Percentiles rank a stretch among this genome's conserved stretches.
phyloP scores from a whole-genome alignment of 2,329 filamentous ascomycete species.

The Exophiala xenobiotica region DNA sequence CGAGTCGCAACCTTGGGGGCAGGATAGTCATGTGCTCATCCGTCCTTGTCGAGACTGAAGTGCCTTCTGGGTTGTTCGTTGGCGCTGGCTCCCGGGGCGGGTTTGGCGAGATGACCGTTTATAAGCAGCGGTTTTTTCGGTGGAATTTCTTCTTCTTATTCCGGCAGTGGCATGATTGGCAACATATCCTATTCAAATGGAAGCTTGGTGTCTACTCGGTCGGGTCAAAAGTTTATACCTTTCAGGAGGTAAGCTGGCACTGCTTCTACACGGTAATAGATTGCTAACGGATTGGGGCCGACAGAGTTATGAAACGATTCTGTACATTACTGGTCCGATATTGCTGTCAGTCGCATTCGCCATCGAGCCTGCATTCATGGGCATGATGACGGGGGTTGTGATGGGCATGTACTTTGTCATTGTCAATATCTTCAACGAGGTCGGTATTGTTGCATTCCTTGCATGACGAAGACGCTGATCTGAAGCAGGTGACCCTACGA shows the following conservation, averaged over 20 bases:
- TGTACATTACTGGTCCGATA: slow-evolving; percentile 49
- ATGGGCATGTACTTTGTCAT: slow-evolving; percentile 46
- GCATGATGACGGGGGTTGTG: slow-evolving; percentile 41
- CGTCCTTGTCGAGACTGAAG: slow-evolving; percentile 54
- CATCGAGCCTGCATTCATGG: slow-evolving; percentile 43
- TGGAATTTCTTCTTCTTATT: slow-evolving; percentile 57
- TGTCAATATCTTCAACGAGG: slow-evolving; percentile 49
- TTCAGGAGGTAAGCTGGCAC: slow-evolving; percentile 41
- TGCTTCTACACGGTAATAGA: neutral
- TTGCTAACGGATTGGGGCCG: slow-evolving; percentile 35
- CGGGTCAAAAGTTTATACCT: slow-evolving; percentile 51
- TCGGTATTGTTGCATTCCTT: slow-evolving; percentile 28
- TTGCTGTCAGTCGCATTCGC: slow-evolving; percentile 48
- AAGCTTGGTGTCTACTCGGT: slow-evolving; percentile 51
- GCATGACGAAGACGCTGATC: neutral
- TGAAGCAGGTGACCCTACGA: slow-evolving; percentile 4
- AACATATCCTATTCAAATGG: slow-evolving; percentile 50
- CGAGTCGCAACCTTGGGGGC: slow-evolving; percentile 45
- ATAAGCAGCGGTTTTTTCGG: slow-evolving; percentile 50
- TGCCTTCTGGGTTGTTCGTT: slow-evolving; percentile 46
- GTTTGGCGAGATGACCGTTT: slow-evolving; percentile 56
- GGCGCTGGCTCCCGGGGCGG: slow-evolving; percentile 45
- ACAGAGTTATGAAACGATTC: slow-evolving; percentile 43
- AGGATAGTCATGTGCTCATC: slow-evolving; percentile 51
- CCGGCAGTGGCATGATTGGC: slow-evolving; percentile 49